phyloP scores from a whole-genome alignment of 192 early-diverging fungal species.

The Rhizophagus clarus region DNA sequence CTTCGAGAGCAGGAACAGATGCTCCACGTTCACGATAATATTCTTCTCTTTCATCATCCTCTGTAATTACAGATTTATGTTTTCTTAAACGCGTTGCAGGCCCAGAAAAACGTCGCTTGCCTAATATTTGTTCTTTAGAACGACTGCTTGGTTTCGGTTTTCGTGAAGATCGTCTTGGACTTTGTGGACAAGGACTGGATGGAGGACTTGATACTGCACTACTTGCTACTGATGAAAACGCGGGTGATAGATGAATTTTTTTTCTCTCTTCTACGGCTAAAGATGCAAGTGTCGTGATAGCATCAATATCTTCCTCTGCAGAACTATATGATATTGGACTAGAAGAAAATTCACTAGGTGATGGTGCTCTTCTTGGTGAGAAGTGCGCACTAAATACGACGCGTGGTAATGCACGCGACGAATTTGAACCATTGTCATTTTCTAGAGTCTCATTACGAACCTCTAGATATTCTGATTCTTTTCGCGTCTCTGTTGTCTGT shows the following conservation, averaged over 20 bases:
- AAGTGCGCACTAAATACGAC: slow-evolving; percentile 10
- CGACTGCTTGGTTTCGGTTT: slow-evolving; percentile 22
- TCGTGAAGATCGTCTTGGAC: slow-evolving; percentile 24
- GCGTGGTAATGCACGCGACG: neutral
- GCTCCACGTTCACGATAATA: slow-evolving; percentile 27
- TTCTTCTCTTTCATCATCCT: slow-evolving; percentile 20
- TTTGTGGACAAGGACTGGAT: neutral
- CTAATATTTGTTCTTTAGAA: slow-evolving; percentile 27
- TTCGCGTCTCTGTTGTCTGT: neutral
- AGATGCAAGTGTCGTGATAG: neutral
- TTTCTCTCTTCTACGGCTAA: neutral
- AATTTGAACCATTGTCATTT: neutral
- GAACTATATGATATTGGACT: slow-evolving; percentile 31
- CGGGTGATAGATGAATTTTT: neutral
- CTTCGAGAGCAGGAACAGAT: slow-evolving; percentile 7
- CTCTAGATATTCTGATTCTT: neutral
- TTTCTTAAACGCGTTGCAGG: slow-evolving; percentile 29
- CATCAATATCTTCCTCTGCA: slow-evolving; percentile 21
- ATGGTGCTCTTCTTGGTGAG: slow-evolving; percentile 8
- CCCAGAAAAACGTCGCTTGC: slow-evolving; percentile 24
- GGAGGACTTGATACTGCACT: slow-evolving; percentile 8
- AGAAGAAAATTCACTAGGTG: slow-evolving; percentile 27
- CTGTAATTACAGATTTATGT: slow-evolving; percentile 2
- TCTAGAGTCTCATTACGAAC: neutral
- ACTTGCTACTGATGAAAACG: neutral